Base-by-base conservation (phyloP, 2,329 filamentous ascomycete genomes). In the Aureobasidium pullulans region DNA sequence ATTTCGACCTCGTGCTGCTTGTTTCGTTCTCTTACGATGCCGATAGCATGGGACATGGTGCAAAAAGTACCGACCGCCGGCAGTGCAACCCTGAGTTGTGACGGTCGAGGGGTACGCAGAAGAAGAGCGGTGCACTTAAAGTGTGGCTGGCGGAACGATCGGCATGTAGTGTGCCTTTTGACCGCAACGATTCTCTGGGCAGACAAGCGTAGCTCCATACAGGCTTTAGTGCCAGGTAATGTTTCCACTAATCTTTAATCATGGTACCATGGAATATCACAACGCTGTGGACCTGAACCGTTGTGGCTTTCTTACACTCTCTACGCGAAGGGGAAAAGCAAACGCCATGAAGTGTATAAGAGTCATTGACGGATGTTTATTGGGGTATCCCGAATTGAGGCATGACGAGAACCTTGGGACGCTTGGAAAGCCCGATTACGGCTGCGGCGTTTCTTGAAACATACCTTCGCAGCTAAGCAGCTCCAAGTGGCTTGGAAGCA, bases 31-130 rank as follows among this genome's bases (percentile, higher is more conserved):
- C 44, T 28, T 16, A 31, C 10, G 15, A 6, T 23, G 23, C 31
- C 40, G 31, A 32, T 43, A 13, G 40, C 50, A 53, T 54, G 39
- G 29, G 8, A 16, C 11, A 13, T 43, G 49, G 29, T 43, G 53
- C 42, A 37, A 57, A 57, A 57, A 57, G 54, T 57, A 43, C 54
- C 54, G 54, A 57, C 54, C 54, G 54, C 43, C 43, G 46, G 52
- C 36, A 40, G 40, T 57, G 54, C 32, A 48, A 57, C 54, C 54
- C 15, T 48, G 43, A 16, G 36, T 16, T 57, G 19, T 28, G 23
- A 57, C 54, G 52, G 28, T 47, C 54, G 23, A 47, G 53, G 34
- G 39, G 34, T 16, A 4, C 32, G 29, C 36, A 28, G 29, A 47
- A 48, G 19, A 39, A 48, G 31, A 47, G 54, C 54, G 19, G 43